These are phyloP conservation scores for Amborella trichopoda DNA, from an alignment of 164 flowering plant species.

Conservation along the genomic window DNA sequence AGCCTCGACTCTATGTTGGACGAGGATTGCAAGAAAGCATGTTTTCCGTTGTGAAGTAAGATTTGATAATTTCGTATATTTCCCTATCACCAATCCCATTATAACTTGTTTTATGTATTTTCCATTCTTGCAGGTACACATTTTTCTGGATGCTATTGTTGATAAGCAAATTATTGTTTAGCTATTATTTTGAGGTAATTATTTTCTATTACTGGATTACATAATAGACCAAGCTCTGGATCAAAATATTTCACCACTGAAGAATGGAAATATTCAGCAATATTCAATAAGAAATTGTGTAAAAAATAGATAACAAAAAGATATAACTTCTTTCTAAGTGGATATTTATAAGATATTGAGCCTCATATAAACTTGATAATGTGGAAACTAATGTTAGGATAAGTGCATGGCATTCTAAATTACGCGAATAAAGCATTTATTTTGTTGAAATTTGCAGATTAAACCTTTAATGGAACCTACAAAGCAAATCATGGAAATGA, in stretches of 20 bases:
- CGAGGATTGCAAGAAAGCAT: conserved; percentile 92
- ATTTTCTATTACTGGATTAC: neutral
- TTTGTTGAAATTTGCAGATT: too few species aligned
- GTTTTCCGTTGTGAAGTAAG: conserved; percentile 59
- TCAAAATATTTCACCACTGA: too few species aligned
- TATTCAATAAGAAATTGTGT: too few species aligned
- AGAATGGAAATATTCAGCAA: too few species aligned
- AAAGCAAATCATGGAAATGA: conserved; percentile 58
- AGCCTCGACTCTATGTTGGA: conserved; percentile 83
- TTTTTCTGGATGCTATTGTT: conserved; percentile 66
- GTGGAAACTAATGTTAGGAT: too few species aligned
- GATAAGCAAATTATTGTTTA: conserved; percentile 63
- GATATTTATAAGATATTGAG: too few species aligned
- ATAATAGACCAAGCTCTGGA: too few species aligned
- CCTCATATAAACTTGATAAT: too few species aligned
- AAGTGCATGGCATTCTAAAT: too few species aligned
- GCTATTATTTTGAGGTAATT: conserved; percentile 80
- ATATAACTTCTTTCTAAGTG: too few species aligned
- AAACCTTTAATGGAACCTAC: conserved; percentile 87
- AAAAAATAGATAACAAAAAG: too few species aligned
- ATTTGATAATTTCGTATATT: neutral
- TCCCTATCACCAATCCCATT: neutral
- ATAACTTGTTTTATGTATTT: neutral
- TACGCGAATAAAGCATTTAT: too few species aligned
- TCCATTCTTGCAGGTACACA: conserved; percentile 44